phyloP scores from a whole-genome alignment of 805 yeast species.

The Metschnikowia sp. region DNA sequence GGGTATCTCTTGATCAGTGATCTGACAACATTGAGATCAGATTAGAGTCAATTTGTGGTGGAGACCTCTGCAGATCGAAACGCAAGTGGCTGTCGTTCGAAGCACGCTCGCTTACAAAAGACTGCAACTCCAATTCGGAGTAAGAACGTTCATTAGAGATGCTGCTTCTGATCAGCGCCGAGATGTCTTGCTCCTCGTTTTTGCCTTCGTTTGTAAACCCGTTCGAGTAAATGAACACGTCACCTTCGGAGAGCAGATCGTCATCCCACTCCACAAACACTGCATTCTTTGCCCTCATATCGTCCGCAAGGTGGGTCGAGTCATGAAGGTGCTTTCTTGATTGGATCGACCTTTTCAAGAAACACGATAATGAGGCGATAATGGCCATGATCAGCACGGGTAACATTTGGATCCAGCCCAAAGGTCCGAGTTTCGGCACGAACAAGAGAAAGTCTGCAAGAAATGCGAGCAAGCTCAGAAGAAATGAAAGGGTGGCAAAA shows the following conservation, averaged over 20 bases:
- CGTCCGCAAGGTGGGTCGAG: slow-evolving; percentile 8
- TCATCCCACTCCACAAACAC: slow-evolving; percentile 15
- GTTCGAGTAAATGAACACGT: slow-evolving; percentile 41
- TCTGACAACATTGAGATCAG: neutral
- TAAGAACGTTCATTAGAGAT: neutral
- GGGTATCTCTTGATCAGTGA: too few relatives aligned
- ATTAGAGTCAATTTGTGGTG: neutral
- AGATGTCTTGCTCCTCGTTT: slow-evolving; percentile 1
- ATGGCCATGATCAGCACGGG: slow-evolving; percentile 65
- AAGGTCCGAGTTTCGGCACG: slow-evolving; percentile 69
- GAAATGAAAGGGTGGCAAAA: slow-evolving; percentile 64
- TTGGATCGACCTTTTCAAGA: slow-evolving; percentile 64
- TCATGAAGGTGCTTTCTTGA: slow-evolving; percentile 44
- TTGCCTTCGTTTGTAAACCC: slow-evolving; percentile 31
- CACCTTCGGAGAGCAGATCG: slow-evolving; percentile 40
- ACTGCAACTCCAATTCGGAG: neutral
- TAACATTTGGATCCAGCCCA: slow-evolving; percentile 80
- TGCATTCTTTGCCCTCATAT: slow-evolving; percentile 7
- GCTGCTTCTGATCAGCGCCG: neutral
- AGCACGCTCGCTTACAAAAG: slow-evolving; percentile 1
- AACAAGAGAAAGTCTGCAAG: slow-evolving; percentile 80
- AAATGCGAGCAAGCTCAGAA: slow-evolving; percentile 69
- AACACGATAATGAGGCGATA: slow-evolving; percentile 63
- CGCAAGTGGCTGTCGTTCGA: neutral
- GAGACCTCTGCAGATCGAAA: too few relatives aligned